A percentile compares a stretch with the other conserved stretches of the same genome.
These are phyloP conservation scores for Nemania bipapillata DNA, from an alignment of 2,329 filamentous ascomycete species.

Conservation along the genomic window DNA sequence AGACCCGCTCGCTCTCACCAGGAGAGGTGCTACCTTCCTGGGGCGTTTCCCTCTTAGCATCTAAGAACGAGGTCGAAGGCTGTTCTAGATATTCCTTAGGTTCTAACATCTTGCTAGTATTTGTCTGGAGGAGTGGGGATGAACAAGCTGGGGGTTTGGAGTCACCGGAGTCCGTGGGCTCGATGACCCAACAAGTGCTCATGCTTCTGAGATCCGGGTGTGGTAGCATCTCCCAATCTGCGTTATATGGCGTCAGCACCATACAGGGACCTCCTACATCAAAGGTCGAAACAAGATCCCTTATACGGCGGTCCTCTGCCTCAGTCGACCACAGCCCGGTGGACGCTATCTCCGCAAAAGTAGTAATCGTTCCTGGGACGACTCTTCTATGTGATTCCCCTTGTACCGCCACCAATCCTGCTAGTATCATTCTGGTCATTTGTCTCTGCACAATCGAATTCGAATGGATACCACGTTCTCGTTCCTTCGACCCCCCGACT, in stretches of 20 bases:
- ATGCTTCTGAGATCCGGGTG: slow-evolving; percentile 9
- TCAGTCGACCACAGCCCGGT: not conserved
- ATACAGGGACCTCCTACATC: slow-evolving; percentile 11
- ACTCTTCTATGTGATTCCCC: not conserved
- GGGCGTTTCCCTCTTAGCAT: not conserved
- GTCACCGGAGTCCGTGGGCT: not conserved
- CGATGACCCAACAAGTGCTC: slow-evolving; percentile 1
- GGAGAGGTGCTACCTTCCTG: not conserved
- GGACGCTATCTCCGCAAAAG: not conserved
- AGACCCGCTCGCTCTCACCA: not conserved
- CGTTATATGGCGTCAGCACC: slow-evolving; percentile 11
- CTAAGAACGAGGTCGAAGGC: too few relatives aligned
- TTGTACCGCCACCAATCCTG: not conserved
- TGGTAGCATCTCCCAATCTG: slow-evolving; percentile 19
- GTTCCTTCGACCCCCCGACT: not conserved
- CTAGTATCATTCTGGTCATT: not conserved
- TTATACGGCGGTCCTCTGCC: slow-evolving; percentile 1
- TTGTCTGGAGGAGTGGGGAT: not conserved
- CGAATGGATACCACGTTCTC: not conserved
- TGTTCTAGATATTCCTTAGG: not conserved
- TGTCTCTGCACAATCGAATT: not conserved
- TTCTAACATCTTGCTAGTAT: not conserved
- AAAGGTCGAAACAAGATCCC: slow-evolving; percentile 12
- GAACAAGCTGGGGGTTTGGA: not conserved
- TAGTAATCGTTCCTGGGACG: not conserved